Conservation (phyloP, 2,329 filamentous ascomycete species). For the Ophiostoma tasmaniense region DNA sequence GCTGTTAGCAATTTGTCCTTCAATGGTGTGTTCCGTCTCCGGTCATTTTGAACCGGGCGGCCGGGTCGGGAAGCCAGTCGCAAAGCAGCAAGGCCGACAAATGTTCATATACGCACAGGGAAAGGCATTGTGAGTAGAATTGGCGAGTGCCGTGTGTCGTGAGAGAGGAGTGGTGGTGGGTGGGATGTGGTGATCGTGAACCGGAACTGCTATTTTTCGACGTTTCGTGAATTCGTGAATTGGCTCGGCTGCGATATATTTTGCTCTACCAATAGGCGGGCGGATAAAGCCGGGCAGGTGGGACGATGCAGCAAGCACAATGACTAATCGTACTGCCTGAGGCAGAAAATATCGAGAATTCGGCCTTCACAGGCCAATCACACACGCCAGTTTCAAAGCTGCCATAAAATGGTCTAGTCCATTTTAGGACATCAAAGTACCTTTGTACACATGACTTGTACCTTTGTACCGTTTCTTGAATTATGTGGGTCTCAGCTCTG, state of each 20-base stretch:
- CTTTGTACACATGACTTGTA: background rate
- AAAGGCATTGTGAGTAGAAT: background rate
- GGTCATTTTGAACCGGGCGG: background rate
- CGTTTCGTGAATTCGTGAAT: slow-evolving; percentile 1
- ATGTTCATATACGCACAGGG: background rate
- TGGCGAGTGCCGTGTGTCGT: background rate
- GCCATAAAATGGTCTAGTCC: background rate
- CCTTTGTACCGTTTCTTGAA: slow-evolving; percentile 8
- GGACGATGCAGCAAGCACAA: background rate
- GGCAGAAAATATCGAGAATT: background rate
- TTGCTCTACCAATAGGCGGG: slow-evolving; percentile 17
- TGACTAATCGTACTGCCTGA: slow-evolving; percentile 11
- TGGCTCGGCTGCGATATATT: slow-evolving; percentile 22
- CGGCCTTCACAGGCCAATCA: slow-evolving; percentile 18
- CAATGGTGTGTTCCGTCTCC: background rate
- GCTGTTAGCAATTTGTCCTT: slow-evolving; percentile 4
- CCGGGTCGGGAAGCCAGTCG: background rate
- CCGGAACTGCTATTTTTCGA: background rate
- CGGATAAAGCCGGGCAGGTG: slow-evolving; percentile 27
- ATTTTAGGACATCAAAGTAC: background rate
- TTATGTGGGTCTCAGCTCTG: background rate
- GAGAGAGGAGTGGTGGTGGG: background rate
- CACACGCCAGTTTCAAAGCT: slow-evolving; percentile 20
- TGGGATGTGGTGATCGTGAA: background rate
- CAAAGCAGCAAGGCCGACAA: background rate